Conservation (phyloP, 2,329 filamentous ascomycete species). For the Diaporthe vaccinii region DNA sequence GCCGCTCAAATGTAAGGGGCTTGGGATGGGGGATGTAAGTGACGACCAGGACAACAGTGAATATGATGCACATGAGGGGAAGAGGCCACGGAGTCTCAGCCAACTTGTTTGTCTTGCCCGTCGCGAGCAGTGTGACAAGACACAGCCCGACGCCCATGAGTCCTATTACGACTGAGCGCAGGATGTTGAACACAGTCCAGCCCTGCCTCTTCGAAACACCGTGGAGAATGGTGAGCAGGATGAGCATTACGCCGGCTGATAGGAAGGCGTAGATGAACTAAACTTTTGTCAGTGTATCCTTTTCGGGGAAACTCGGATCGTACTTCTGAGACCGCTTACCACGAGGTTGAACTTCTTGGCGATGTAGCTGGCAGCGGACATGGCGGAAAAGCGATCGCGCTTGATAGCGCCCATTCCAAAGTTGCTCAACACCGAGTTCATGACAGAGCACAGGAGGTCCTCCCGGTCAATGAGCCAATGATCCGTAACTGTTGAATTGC, state of each 20-base stretch:
- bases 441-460: slow-evolving; percentile 17
- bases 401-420: background rate
- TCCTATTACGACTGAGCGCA: slow-evolving; percentile 43
- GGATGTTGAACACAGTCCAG: slow-evolving; percentile 49
- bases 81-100: slow-evolving; percentile 46
- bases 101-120: slow-evolving; percentile 27
- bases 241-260: slow-evolving; percentile 47
- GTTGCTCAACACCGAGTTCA: slow-evolving; percentile 18
- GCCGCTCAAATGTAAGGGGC: background rate
- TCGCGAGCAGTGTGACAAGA: slow-evolving; percentile 43
- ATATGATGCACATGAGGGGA: slow-evolving; percentile 46
- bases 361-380: slow-evolving; percentile 7
- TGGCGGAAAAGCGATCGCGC: background rate
- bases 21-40: slow-evolving; percentile 42
- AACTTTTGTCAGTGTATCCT: background rate
- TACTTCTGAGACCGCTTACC: background rate
- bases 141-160: slow-evolving; percentile 43
- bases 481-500: background rate
- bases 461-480: slow-evolving; percentile 18
- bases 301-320: background rate
- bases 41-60: slow-evolving; percentile 44
- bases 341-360: slow-evolving; percentile 25
- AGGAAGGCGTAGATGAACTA: slow-evolving; percentile 47
- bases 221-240: slow-evolving; percentile 49
- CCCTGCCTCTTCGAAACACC: slow-evolving; percentile 48